Conservation (phyloP, 225 moss, liverwort and hornwort genomes). For the Bryum argenteum region DNA sequence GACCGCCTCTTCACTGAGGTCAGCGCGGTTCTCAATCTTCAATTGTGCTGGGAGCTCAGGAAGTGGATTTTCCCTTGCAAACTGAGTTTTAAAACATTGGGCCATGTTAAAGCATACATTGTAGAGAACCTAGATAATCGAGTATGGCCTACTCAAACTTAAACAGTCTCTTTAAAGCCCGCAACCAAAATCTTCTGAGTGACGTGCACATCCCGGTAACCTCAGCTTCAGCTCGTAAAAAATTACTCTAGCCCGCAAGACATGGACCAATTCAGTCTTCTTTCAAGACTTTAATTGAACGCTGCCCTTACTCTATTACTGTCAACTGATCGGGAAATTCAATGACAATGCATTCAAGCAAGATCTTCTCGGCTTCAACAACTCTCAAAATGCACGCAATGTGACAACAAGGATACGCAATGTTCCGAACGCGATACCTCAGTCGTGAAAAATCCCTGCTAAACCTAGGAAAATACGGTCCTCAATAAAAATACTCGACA, state of each 20-base stretch:
- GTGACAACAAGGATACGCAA: conserved; percentile 1
- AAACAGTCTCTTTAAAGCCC: background rate
- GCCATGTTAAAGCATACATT: background rate
- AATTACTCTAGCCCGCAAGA: background rate
- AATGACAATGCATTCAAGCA: background rate
- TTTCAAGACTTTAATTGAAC: background rate
- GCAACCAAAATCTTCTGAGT: conserved; percentile 3
- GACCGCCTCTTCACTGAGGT: conserved; percentile 64
- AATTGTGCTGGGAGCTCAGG: conserved; percentile 61
- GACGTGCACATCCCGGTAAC: background rate
- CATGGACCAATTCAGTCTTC: background rate
- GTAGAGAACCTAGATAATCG: too few relatives aligned
- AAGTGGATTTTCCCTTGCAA: conserved; percentile 72
- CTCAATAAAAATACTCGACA: background rate
- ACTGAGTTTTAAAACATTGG: conserved; percentile 41
- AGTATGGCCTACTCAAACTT: background rate
- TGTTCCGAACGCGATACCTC: background rate
- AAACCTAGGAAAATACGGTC: background rate
- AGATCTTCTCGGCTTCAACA: background rate
- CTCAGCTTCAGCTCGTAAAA: background rate
- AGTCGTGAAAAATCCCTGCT: background rate
- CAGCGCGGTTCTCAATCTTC: conserved; percentile 42
- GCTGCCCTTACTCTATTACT: background rate
- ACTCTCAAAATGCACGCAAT: background rate
- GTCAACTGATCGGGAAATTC: conserved; percentile 3